Conservation (phyloP, 2,329 filamentous ascomycete species). For the Talaromyces sp. region DNA sequence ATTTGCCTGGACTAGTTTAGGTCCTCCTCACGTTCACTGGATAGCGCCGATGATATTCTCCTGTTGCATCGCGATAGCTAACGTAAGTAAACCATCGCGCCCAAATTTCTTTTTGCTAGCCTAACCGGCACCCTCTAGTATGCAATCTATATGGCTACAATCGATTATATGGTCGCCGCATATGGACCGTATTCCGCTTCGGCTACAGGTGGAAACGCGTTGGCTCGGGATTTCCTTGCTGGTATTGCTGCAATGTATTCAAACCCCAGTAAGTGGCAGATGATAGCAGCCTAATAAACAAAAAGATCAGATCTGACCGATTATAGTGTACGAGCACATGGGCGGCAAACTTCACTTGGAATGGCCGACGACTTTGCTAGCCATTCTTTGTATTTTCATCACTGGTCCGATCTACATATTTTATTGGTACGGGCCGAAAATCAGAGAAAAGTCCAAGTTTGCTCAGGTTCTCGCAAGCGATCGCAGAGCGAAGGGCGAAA, state of each 20-base stretch:
- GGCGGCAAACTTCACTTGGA: slow-evolving; percentile 48
- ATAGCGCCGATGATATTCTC: slow-evolving; percentile 58
- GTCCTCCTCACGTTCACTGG: slow-evolving; percentile 53
- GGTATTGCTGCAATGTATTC: slow-evolving; percentile 58
- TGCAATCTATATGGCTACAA: slow-evolving; percentile 58
- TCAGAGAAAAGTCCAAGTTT: slow-evolving; percentile 58
- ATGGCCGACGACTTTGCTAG: slow-evolving; percentile 57
- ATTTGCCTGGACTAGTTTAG: slow-evolving; percentile 56
- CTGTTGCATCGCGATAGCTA: slow-evolving; percentile 56
- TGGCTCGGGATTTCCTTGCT: slow-evolving; percentile 59
- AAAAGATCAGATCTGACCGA: neutral
- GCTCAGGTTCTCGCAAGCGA: slow-evolving; percentile 55
- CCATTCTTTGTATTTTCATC: slow-evolving; percentile 55
- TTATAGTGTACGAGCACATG: slow-evolving; percentile 45
- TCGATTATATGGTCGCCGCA: slow-evolving; percentile 63
- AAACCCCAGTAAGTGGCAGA: slow-evolving; percentile 41
- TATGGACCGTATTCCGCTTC: slow-evolving; percentile 62
- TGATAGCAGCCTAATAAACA: neutral
- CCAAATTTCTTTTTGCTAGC: neutral
- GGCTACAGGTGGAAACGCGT: slow-evolving; percentile 61
- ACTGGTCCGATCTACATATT: slow-evolving; percentile 61
- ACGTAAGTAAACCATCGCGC: slow-evolving; percentile 35
- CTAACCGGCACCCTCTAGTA: slow-evolving; percentile 22
- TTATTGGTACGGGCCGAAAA: slow-evolving; percentile 57
- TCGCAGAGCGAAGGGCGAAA: slow-evolving; percentile 22